Evolutionary conservation across 768 basidiomycete species (phyloP).

Genomic region (Kwoniella sp.): DNA sequence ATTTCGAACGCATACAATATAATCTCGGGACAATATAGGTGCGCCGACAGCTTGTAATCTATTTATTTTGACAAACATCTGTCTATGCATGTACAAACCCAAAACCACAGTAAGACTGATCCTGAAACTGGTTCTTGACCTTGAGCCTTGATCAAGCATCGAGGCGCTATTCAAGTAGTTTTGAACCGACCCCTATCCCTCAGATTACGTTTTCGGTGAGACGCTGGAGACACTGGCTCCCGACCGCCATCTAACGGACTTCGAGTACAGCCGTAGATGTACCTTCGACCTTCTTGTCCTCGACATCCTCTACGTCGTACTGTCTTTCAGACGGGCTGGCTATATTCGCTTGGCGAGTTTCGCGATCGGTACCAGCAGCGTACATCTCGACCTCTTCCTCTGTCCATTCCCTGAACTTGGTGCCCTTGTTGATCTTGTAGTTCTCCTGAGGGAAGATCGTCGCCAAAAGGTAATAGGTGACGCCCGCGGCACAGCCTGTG

Average conservation of each 20-base stretch:
- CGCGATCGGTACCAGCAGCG: constrained; percentile 5
- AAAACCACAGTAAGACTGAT: no score
- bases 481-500: constrained; percentile 19
- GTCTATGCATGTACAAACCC: no score
- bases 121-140: no score
- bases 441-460: constrained; percentile 28
- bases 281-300: constrained; percentile 25
- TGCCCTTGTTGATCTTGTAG: constrained; percentile 27
- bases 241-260: background rate
- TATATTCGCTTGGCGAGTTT: background rate
- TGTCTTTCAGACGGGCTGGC: background rate
- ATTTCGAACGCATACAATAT: no score
- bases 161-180: no score
- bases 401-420: constrained; percentile 35
- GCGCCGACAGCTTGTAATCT: background rate
- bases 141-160: no score
- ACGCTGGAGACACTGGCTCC: no score
- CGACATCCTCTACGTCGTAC: constrained; percentile 4
- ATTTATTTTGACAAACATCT: no score
- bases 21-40: background rate
- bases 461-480: constrained; percentile 33
- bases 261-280: constrained; percentile 16
- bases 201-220: no score
- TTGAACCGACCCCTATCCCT: no score
- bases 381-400: constrained; percentile 32